phyloP scores from a whole-genome alignment of 352 stramenopile genomes.

The Phytopythium boreale region DNA sequence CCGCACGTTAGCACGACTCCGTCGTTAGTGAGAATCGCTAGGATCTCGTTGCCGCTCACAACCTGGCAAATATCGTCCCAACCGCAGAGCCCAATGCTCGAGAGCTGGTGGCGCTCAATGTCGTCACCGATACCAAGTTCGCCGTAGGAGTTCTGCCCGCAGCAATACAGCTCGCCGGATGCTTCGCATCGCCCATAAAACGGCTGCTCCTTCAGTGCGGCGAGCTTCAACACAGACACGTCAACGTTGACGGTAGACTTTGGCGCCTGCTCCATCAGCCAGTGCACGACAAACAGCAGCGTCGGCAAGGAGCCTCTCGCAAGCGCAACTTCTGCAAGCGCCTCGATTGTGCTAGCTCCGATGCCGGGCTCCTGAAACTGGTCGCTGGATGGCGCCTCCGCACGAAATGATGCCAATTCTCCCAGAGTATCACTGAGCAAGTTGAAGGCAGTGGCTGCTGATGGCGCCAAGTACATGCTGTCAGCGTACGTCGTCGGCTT shows the following conservation, averaged over 20 bases:
- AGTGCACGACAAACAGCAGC: slow-evolving; percentile 62
- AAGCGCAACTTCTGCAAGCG: slow-evolving; percentile 71
- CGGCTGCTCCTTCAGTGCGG: slow-evolving; percentile 76
- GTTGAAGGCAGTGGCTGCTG: slow-evolving; percentile 70
- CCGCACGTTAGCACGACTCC: slow-evolving; percentile 80
- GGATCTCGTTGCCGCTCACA: slow-evolving; percentile 79
- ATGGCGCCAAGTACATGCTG: slow-evolving; percentile 81
- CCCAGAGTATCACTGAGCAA: slow-evolving; percentile 66
- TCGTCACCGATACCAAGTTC: slow-evolving; percentile 85
- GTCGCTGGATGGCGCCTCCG: background rate
- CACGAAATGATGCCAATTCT: slow-evolving; percentile 28
- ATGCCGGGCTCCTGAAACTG: slow-evolving; percentile 22
- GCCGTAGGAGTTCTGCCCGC: slow-evolving; percentile 87
- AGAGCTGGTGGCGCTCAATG: slow-evolving; percentile 77
- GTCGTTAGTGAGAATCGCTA: slow-evolving; percentile 79
- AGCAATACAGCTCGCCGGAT: slow-evolving; percentile 84
- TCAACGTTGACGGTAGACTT: slow-evolving; percentile 49
- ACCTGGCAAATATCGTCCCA: slow-evolving; percentile 86
- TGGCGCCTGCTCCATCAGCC: slow-evolving; percentile 62
- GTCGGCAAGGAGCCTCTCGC: slow-evolving; percentile 69
- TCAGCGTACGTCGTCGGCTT: slow-evolving; percentile 82
- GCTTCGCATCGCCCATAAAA: slow-evolving; percentile 87
- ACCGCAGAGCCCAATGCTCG: slow-evolving; percentile 68
- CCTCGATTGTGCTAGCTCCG: slow-evolving; percentile 59
- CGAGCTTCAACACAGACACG: slow-evolving; percentile 58